These are phyloP conservation scores for Dendrobium chrysotoxum DNA, from an alignment of 106 monocot genomes.

Conservation along the genomic window DNA sequence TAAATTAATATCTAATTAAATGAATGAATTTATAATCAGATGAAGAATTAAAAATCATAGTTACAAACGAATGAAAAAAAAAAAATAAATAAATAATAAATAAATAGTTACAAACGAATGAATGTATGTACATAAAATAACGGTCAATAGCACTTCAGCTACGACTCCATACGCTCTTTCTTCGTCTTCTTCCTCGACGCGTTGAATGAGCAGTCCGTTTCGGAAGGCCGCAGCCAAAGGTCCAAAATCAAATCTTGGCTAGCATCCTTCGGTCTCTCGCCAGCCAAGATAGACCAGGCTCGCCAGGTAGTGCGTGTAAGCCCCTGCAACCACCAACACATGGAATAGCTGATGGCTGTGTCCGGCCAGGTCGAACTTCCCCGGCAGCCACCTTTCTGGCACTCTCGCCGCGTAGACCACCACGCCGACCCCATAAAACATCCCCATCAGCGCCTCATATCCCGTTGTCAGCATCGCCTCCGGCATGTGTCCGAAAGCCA, in stretches of 20 bases:
- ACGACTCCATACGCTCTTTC: too few relatives aligned
- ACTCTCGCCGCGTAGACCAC: constrained; percentile 27
- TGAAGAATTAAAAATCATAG: too few relatives aligned
- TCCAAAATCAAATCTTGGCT: neutral
- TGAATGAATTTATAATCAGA: too few relatives aligned
- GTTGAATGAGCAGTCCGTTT: too few relatives aligned
- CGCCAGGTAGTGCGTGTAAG: constrained; percentile 36
- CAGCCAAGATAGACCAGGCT: constrained; percentile 28
- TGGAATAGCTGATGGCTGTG: constrained; percentile 50
- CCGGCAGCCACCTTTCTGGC: constrained; percentile 46
- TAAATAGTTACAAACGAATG: too few relatives aligned
- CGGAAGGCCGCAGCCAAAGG: too few relatives aligned
- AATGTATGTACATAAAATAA: too few relatives aligned
- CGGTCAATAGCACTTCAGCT: too few relatives aligned
- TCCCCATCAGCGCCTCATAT: constrained; percentile 29
- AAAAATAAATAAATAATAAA: too few relatives aligned
- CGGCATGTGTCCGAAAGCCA: constrained; percentile 16
- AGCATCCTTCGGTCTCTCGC: constrained; percentile 30
- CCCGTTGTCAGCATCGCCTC: constrained; percentile 24
- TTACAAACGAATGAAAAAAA: too few relatives aligned
- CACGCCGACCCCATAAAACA: constrained; percentile 31
- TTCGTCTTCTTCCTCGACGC: too few relatives aligned
- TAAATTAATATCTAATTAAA: too few relatives aligned
- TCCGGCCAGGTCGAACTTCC: constrained; percentile 33
- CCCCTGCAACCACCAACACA: constrained; percentile 35